phyloP scores from a whole-genome alignment of 1,139 yeast genomes.

The Petasospora fabianii region DNA sequence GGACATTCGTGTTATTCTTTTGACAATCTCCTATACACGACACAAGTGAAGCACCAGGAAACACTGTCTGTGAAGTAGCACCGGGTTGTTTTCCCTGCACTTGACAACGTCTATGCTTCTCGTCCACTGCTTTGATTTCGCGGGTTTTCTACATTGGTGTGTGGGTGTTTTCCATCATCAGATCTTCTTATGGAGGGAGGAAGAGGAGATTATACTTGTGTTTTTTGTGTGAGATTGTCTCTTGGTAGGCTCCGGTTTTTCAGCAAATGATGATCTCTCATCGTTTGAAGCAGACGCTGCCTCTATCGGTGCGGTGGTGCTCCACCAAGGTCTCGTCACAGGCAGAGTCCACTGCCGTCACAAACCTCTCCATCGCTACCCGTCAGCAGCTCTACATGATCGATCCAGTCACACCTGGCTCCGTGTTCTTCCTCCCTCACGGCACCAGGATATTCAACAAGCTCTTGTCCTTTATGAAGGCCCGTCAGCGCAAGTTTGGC shows the following conservation, averaged over 20 bases:
- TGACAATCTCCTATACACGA: too few relatives aligned
- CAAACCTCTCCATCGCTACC: conserved; percentile 49
- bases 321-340: background rate
- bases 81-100: too few relatives aligned
- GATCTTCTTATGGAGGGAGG: too few relatives aligned
- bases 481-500: conserved; percentile 71
- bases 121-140: background rate
- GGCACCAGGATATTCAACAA: conserved; percentile 85
- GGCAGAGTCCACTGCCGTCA: conserved; percentile 17
- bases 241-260: too few relatives aligned
- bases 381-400: conserved; percentile 73
- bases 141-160: background rate
- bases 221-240: too few relatives aligned
- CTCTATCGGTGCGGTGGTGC: background rate
- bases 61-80: too few relatives aligned
- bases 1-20: conserved; percentile 5
- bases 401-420: conserved; percentile 82
- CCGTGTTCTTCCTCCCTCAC: conserved; percentile 84
- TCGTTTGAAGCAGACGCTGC: background rate
- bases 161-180: conserved; percentile 2
- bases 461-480: conserved; percentile 74
- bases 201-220: too few relatives aligned
- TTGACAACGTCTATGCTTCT: too few relatives aligned
- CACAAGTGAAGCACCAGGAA: too few relatives aligned
- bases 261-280: background rate